Percentiles rank a stretch among this genome's conserved stretches.
Evolutionary conservation across 106 monocot genomes (phyloP).

Genomic region (Dendrobium chrysotoxum): DNA sequence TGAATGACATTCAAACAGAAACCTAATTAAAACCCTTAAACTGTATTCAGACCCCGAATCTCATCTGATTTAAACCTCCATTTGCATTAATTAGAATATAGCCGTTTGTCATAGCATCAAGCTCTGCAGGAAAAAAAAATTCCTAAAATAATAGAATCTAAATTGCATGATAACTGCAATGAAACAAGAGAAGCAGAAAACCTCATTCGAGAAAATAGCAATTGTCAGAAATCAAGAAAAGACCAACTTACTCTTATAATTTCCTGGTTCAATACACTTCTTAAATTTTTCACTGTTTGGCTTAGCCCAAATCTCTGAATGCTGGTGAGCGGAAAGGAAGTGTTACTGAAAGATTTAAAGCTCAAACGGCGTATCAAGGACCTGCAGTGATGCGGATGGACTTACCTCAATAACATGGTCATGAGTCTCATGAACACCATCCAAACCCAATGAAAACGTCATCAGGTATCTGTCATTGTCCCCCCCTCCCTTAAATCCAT

Average conservation of each 20-base stretch:
- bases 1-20: slow-evolving; percentile 6
- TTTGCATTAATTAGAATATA: slow-evolving; percentile 93
- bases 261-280: slow-evolving; percentile 58
- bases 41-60: slow-evolving; percentile 83
- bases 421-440: slow-evolving; percentile 11
- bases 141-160: background rate
- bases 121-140: slow-evolving; percentile 31
- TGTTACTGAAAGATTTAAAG: background rate
- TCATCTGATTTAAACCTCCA: slow-evolving; percentile 99
- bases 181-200: background rate
- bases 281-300: slow-evolving; percentile 65
- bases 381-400: background rate
- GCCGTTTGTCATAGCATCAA: slow-evolving; percentile 76
- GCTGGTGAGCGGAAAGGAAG: slow-evolving; percentile 24
- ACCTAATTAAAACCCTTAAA: slow-evolving; percentile 8
- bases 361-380: background rate
- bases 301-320: slow-evolving; percentile 78
- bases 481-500: slow-evolving; percentile 26
- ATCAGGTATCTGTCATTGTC: slow-evolving; percentile 66
- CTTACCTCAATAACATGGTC: slow-evolving; percentile 37
- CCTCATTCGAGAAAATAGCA: background rate
- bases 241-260: slow-evolving; percentile 56
- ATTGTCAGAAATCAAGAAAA: background rate
- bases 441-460: slow-evolving; percentile 37
- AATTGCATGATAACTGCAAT: background rate